Conservation (phyloP, 257 asterid genomes). For the Misopates orontium region DNA sequence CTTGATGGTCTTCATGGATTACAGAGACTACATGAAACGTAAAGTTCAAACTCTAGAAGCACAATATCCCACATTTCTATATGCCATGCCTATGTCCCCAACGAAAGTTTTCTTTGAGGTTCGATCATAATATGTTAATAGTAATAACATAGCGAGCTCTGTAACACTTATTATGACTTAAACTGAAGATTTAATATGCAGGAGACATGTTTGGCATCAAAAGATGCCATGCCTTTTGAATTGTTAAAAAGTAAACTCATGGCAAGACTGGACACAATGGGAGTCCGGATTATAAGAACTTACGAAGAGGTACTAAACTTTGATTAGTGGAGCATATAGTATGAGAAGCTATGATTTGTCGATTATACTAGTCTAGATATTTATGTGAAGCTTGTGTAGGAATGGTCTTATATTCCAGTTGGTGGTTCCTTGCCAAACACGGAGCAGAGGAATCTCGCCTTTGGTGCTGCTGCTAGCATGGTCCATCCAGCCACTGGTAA, state of each 20-base stretch:
- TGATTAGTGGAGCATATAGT: neutral
- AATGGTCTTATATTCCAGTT: constrained; percentile 98
- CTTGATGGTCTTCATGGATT: constrained; percentile 99
- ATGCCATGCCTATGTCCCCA: constrained; percentile 88
- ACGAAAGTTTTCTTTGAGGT: constrained; percentile 97
- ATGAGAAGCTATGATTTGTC: constrained; percentile 3
- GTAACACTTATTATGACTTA: neutral
- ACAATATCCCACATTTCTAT: constrained; percentile 91
- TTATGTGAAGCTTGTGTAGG: constrained; percentile 49
- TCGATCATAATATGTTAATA: neutral
- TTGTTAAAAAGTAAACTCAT: constrained; percentile 75
- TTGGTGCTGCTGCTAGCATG: constrained; percentile 99
- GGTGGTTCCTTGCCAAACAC: constrained; percentile 99
- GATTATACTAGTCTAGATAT: constrained; percentile 1
- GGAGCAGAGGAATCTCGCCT: constrained; percentile 93
- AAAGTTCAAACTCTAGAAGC: constrained; percentile 58
- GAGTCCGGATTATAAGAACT: constrained; percentile 69
- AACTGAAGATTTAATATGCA: constrained; percentile 30
- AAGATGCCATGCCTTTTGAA: constrained; percentile 94
- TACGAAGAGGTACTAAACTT: constrained; percentile 66
- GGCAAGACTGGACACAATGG: constrained; percentile 84
- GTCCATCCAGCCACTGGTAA: constrained; percentile 99
- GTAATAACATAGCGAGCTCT: neutral
- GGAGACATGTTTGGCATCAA: constrained; percentile 98
- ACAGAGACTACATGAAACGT: constrained; percentile 66